phyloP scores from a whole-genome alignment of 2,329 filamentous ascomycete species.

The Trichophaea hybrida region DNA sequence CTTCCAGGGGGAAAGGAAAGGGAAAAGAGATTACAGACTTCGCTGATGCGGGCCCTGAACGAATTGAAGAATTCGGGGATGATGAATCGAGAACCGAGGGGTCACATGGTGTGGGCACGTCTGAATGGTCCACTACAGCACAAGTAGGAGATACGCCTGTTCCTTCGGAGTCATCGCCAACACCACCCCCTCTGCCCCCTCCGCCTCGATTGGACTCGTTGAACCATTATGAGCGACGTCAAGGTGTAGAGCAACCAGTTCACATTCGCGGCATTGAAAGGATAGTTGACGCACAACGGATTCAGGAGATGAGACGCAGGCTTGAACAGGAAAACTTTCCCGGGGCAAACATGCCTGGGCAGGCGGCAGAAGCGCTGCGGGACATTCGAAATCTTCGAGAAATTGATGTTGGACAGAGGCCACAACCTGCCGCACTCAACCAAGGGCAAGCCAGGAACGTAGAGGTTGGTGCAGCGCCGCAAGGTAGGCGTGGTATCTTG shows the following conservation, averaged over 20 bases:
- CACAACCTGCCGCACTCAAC: not conserved
- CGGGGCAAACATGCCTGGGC: not conserved
- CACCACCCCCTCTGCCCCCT: not conserved
- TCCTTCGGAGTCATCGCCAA: not conserved
- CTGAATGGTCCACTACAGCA: slow-evolving; percentile 4
- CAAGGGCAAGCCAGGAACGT: not conserved
- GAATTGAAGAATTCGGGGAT: not conserved
- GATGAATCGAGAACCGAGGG: slow-evolving; percentile 2
- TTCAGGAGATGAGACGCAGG: not conserved
- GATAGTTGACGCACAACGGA: not conserved
- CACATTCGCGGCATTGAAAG: not conserved
- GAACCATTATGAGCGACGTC: not conserved
- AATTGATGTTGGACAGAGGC: not conserved
- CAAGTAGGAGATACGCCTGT: not conserved
- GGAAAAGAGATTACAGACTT: slow-evolving; percentile 6
- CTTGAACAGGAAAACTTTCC: not conserved
- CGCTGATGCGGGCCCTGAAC: not conserved
- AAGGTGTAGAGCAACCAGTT: not conserved
- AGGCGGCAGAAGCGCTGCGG: too few relatives aligned
- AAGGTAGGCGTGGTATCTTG: slow-evolving; percentile 11
- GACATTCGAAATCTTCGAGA: not conserved
- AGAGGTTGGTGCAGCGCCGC: not conserved
- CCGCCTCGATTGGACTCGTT: not conserved
- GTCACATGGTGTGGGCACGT: not conserved
- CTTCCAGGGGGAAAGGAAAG: slow-evolving; percentile 6